Evolutionary conservation across 164 flowering plant species (phyloP), one percentile per base, ranked within the genome.

Genomic region (Piper longum): DNA sequence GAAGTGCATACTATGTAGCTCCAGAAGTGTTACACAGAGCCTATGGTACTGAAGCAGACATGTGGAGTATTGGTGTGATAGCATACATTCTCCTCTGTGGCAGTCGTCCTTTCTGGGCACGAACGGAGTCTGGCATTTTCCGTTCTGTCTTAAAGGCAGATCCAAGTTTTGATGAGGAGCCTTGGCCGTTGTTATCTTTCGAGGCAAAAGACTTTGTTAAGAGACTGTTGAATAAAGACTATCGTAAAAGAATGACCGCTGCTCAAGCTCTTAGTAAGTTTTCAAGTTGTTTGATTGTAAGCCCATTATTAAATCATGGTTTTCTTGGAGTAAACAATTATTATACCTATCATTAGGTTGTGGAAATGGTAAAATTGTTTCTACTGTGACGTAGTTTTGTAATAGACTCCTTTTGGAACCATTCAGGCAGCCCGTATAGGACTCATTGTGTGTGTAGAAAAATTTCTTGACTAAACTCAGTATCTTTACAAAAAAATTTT

Each of bases 51-150:
- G 99, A 93, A 72, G 99, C 88, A 43, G 99, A 93, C 77, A 87
- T 90, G 88, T 93, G 99, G 99, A 93, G 99, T 73, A 84, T 90
- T 70, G 99, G 99, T 57, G 99, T 93, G 7, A 90, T 93, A 75
- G 95, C 99, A 19, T 93, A 93, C 65, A 93, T 93, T 71, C 91
- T 93, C 71, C 77, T 93, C 12, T 93, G 99, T 71, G 99, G 99
- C 55, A 90, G 97, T 72, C 82, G 99, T 45, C 99, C 99, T 13
- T 93, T 93, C 69, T 90, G 99, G 99, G 88, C 97, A 7, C 78
- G 99, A 43, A 84, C 97, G 42, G 99, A 93, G 70, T 93, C 99
- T 16, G 97, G 97, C 57, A 90, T 93, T 42, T 93, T 93, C 65
- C 77, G 87, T 58, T 84, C 96, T 65, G 92, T 93, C 59, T 83